A percentile compares a stretch with the other conserved stretches of the same genome.
Conservation (phyloP, 2,329 filamentous ascomycete genomes). For the Cladosporium phlei region DNA sequence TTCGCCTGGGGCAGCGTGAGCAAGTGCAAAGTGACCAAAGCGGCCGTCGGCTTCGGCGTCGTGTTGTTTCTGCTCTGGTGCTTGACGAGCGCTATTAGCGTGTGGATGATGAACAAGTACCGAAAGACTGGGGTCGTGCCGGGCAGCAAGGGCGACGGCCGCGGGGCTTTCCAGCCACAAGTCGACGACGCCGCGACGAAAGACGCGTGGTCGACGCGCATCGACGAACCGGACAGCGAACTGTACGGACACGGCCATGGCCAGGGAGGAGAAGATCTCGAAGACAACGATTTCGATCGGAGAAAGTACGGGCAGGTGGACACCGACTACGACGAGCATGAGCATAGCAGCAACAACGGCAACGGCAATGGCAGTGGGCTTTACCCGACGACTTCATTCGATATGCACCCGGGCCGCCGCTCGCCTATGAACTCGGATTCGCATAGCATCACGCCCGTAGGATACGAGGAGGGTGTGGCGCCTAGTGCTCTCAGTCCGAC, state of each 20-base stretch:
- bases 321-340: constrained; percentile 45
- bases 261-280: too few species aligned
- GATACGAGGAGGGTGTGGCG: constrained; percentile 16
- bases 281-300: constrained; percentile 38
- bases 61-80: constrained; percentile 55
- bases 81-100: constrained; percentile 49
- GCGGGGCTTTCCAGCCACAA: constrained; percentile 16
- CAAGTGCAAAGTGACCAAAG: constrained; percentile 55
- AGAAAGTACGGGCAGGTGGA: constrained; percentile 46
- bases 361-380: constrained; percentile 19
- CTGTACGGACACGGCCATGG: constrained; percentile 20
- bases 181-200: constrained; percentile 39
- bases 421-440: constrained; percentile 8
- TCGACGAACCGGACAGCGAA: constrained; percentile 36
- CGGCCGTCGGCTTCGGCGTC: constrained; percentile 52
- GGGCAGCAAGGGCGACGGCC: constrained; percentile 27
- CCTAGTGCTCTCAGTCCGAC: constrained; percentile 31
- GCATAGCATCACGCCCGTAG: constrained; percentile 9
- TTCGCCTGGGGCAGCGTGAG: constrained; percentile 51
- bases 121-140: constrained; percentile 54
- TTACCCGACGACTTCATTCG: too few species aligned
- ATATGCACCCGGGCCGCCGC: constrained; percentile 39
- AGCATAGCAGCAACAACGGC: constrained; percentile 18
- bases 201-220: constrained; percentile 43
- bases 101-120: constrained; percentile 53